These are phyloP conservation scores for Blastobotrys buckinghamii DNA, from an alignment of 1,139 yeast species.

Conservation along the genomic window DNA sequence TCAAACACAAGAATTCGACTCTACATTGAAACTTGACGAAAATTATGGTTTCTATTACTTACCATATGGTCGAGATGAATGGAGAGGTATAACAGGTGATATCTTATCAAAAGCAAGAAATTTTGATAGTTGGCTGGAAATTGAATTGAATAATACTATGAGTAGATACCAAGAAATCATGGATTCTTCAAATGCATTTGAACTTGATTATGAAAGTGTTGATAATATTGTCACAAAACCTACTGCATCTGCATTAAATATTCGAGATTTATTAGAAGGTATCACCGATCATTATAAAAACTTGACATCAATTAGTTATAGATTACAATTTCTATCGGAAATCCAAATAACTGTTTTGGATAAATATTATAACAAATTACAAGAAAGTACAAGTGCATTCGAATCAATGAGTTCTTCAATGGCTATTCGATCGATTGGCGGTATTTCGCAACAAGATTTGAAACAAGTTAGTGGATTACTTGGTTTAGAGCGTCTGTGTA, in stretches of 20 bases:
- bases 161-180: slow-evolving; percentile 54
- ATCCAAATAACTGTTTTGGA: slow-evolving; percentile 64
- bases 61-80: slow-evolving; percentile 40
- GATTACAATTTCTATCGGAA: slow-evolving; percentile 60
- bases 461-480: slow-evolving; percentile 41
- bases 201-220: slow-evolving; percentile 57
- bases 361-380: slow-evolving; percentile 48
- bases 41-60: slow-evolving; percentile 47
- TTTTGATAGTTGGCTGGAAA: slow-evolving; percentile 59
- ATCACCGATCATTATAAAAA: slow-evolving; percentile 59
- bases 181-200: slow-evolving; percentile 48
- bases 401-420: slow-evolving; percentile 43
- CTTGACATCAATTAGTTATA: slow-evolving; percentile 53
- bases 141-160: slow-evolving; percentile 44
- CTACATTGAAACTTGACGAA: slow-evolving; percentile 36
- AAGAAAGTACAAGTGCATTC: slow-evolving; percentile 43
- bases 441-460: slow-evolving; percentile 35
- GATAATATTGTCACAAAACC: slow-evolving; percentile 46
- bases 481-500: slow-evolving; percentile 51
- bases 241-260: slow-evolving; percentile 58
- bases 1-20: slow-evolving; percentile 58
- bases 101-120: slow-evolving; percentile 39
- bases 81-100: slow-evolving; percentile 59
- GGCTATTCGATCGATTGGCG: slow-evolving; percentile 35
- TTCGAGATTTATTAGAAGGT: slow-evolving; percentile 59